Percentiles rank a stretch among this genome's conserved stretches.
Conservation (phyloP, 2,329 filamentous ascomycete genomes). For the Aplosporella prunicola region DNA sequence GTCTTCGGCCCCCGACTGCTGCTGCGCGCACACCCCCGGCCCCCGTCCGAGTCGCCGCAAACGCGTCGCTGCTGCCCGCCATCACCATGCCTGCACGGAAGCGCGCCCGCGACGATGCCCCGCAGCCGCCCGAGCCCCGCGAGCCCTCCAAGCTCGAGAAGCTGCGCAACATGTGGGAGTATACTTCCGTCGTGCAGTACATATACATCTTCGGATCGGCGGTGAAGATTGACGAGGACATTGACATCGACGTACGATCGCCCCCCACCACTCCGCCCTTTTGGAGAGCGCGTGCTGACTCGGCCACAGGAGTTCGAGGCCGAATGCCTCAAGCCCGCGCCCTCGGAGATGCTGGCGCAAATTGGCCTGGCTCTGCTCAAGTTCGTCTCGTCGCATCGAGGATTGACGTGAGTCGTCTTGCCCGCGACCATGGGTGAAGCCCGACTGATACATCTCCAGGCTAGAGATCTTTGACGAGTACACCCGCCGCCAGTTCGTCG, state of each 20-base stretch:
- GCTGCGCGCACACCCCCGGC: no score
- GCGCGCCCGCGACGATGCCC: slow-evolving; percentile 37
- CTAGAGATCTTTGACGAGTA: slow-evolving; percentile 89
- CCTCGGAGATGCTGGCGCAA: slow-evolving; percentile 64
- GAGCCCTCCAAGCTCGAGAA: slow-evolving; percentile 45
- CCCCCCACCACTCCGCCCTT: no score
- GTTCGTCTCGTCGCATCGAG: slow-evolving; percentile 86
- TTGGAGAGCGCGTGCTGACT: slow-evolving; percentile 24
- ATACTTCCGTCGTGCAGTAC: slow-evolving; percentile 88
- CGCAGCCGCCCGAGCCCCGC: slow-evolving; percentile 10
- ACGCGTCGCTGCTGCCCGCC: slow-evolving; percentile 25
- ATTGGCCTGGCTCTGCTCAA: slow-evolving; percentile 84
- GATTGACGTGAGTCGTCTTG: slow-evolving; percentile 67
- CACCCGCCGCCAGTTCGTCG: slow-evolving; percentile 74
- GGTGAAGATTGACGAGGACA: slow-evolving; percentile 79
- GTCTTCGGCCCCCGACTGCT: no score
- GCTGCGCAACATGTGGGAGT: slow-evolving; percentile 89
- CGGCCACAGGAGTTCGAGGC: slow-evolving; percentile 66
- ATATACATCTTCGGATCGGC: slow-evolving; percentile 82
- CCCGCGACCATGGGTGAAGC: no score
- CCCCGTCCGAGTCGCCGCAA: no score
- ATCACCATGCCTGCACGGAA: slow-evolving; percentile 29
- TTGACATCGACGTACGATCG: slow-evolving; percentile 72
- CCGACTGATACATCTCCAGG: slow-evolving; percentile 46
- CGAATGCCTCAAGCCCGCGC: slow-evolving; percentile 69